These are phyloP conservation scores for Berberis thunbergii DNA, from an alignment of 164 flowering plant species.

Conservation along the genomic window DNA sequence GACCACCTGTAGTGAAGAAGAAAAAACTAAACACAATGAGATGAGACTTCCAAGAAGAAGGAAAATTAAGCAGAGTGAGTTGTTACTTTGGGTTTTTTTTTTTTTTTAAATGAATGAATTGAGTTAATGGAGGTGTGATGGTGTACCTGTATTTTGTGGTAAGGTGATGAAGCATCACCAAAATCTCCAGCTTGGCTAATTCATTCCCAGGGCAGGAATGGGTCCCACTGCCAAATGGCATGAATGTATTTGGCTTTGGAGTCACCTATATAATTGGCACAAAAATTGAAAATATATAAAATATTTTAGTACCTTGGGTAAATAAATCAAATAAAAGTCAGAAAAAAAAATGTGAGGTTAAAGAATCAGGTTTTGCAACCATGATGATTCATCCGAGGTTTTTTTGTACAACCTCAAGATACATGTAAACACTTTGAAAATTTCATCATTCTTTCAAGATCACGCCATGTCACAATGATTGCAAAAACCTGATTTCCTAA, in stretches of 20 bases:
- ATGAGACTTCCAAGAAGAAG: not conserved
- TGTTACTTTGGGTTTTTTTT: no score
- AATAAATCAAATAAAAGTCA: not conserved
- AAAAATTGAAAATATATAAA: not conserved
- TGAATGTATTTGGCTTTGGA: slow-evolving; percentile 63
- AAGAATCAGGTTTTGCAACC: no score
- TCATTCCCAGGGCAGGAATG: slow-evolving; percentile 83
- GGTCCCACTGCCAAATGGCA: slow-evolving; percentile 74
- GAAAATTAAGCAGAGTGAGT: not conserved
- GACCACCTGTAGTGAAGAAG: slow-evolving; percentile 52
- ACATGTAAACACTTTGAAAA: no score
- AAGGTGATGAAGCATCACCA: slow-evolving; percentile 51
- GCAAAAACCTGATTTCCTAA: not conserved
- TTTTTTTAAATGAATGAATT: not conserved
- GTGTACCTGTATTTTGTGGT: slow-evolving; percentile 29
- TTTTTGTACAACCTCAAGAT: no score
- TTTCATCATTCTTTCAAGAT: no score
- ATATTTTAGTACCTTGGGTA: not conserved
- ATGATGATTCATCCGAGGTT: no score
- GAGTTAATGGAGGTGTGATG: not conserved
- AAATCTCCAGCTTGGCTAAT: slow-evolving; percentile 74
- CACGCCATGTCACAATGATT: not conserved
- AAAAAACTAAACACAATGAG: not conserved
- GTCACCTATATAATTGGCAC: slow-evolving; percentile 32
- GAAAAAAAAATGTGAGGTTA: no score